A percentile compares a stretch with the other conserved stretches of the same genome.
These are phyloP conservation scores for Colletotrichum sojae DNA, from an alignment of 2,329 filamentous ascomycete species.

Conservation along the genomic window DNA sequence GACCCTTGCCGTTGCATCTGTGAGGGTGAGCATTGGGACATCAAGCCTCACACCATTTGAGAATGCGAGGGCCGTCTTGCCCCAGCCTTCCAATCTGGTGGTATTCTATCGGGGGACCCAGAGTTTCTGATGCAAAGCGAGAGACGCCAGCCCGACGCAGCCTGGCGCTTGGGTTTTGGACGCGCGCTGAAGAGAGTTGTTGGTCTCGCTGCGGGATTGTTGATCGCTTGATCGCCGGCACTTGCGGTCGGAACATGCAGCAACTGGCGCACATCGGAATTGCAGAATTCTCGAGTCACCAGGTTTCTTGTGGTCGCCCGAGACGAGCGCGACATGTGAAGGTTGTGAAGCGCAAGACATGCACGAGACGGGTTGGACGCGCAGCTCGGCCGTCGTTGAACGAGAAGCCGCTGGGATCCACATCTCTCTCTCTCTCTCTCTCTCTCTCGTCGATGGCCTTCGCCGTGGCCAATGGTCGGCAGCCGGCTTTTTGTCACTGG, in stretches of 20 bases:
- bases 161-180: conserved; percentile 4
- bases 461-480: conserved; percentile 9
- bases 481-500: conserved; percentile 19
- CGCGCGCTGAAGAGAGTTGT: conserved; percentile 5
- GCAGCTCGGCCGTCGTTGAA: conserved; percentile 2
- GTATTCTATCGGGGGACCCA: background rate
- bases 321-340: background rate
- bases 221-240: conserved; percentile 31
- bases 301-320: background rate
- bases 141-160: conserved; percentile 2
- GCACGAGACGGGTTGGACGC: no score
- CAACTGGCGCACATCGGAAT: background rate
- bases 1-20: conserved; percentile 31
- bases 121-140: background rate
- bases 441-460: background rate
- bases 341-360: no score
- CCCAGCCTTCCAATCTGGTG: background rate
- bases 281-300: conserved; percentile 17
- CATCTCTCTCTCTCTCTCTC: no score
- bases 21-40: conserved; percentile 25
- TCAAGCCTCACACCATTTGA: conserved; percentile 24
- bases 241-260: conserved; percentile 12
- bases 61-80: background rate
- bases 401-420: background rate
- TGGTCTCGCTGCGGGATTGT: background rate